These are phyloP conservation scores for Tardiomyces digboiensis DNA, from an alignment of 1,139 yeast genomes.

Conservation along the genomic window DNA sequence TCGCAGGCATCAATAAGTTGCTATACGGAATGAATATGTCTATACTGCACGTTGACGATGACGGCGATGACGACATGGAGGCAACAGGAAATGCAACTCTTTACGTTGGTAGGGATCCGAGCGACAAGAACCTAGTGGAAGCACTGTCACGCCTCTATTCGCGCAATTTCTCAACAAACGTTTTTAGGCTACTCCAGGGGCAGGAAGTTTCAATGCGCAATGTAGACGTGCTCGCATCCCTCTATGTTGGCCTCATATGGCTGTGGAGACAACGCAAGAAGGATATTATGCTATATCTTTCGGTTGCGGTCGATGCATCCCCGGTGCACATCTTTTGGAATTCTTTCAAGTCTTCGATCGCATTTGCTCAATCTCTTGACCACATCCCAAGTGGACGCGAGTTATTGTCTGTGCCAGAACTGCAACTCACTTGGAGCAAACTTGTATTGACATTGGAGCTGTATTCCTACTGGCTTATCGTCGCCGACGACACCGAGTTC, in stretches of 20 bases:
- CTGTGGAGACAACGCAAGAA: slow-evolving; percentile 17
- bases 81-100: background rate
- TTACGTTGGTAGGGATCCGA: background rate
- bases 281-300: slow-evolving; percentile 17
- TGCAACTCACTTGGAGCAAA: slow-evolving; percentile 14
- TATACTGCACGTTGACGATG: background rate
- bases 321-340: slow-evolving; percentile 13
- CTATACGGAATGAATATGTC: background rate
- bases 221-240: slow-evolving; percentile 11
- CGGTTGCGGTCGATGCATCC: slow-evolving; percentile 16
- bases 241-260: slow-evolving; percentile 14
- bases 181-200: slow-evolving; percentile 5
- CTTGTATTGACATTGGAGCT: slow-evolving; percentile 37
- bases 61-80: background rate
- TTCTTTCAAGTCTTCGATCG: slow-evolving; percentile 1
- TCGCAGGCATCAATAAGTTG: background rate
- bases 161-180: slow-evolving; percentile 5
- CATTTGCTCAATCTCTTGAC: background rate
- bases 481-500: slow-evolving; percentile 64
- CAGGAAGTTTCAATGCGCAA: slow-evolving; percentile 1
- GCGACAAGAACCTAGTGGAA: background rate
- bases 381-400: background rate
- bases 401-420: background rate
- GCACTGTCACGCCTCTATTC: slow-evolving; percentile 3
- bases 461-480: slow-evolving; percentile 47